Evolutionary conservation across 1,284 basidiomycete genomes (phyloP).

Genomic region (Entoloma clypeatum): DNA sequence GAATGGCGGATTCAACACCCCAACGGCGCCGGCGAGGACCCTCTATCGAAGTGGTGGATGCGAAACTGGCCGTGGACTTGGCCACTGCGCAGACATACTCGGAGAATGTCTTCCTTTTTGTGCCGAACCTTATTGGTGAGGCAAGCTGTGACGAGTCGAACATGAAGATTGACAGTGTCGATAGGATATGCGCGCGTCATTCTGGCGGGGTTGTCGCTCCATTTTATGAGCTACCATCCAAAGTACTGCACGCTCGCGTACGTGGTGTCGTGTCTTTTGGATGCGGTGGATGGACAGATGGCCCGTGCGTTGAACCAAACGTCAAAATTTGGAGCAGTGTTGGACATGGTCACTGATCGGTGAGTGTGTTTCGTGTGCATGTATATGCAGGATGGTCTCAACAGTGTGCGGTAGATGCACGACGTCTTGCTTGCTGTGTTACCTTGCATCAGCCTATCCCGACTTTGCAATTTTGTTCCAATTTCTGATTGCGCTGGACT

Average conservation of each 20-base stretch:
- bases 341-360: constrained; percentile 99
- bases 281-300: constrained; percentile 93
- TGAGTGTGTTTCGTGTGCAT: constrained; percentile 50
- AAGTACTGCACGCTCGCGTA: constrained; percentile 91
- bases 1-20: constrained; percentile 31
- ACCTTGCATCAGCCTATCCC: constrained; percentile 89
- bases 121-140: constrained; percentile 93
- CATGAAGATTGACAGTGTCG: constrained; percentile 1
- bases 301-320: constrained; percentile 89
- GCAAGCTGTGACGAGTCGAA: constrained; percentile 12
- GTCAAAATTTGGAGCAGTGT: constrained; percentile 94
- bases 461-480: constrained; percentile 84
- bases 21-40: constrained; percentile 33
- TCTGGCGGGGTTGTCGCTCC: constrained; percentile 85
- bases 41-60: constrained; percentile 68
- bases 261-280: constrained; percentile 89
- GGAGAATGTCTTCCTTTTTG: constrained; percentile 95
- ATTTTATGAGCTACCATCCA: constrained; percentile 94
- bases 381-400: constrained; percentile 5
- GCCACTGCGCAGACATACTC: constrained; percentile 80
- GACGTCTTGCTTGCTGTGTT: constrained; percentile 92
- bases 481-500: constrained; percentile 95
- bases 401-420: constrained; percentile 71
- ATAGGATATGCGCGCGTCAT: constrained; percentile 90
- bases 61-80: constrained; percentile 76